Evolutionary conservation across 2,329 filamentous ascomycete species (phyloP).

Genomic region (Dothiorella sarmentorum): DNA sequence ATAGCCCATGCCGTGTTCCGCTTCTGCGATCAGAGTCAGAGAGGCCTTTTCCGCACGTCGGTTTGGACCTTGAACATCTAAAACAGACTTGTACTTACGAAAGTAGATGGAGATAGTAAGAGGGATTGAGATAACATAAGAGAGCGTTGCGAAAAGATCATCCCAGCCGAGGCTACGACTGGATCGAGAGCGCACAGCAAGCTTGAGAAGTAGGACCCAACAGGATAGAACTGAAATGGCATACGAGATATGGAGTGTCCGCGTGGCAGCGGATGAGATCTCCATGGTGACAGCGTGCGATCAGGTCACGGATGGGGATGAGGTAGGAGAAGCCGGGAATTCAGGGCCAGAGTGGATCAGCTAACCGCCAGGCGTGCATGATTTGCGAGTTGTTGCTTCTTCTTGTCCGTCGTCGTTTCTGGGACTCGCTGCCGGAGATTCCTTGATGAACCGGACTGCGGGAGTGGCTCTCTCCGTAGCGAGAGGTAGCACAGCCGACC

Average conservation of each 20-base stretch:
- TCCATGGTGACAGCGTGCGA: background rate
- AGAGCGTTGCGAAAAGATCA: background rate
- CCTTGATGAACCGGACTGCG: background rate
- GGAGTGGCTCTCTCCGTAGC: background rate
- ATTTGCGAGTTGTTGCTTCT: background rate
- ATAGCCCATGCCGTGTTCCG: slow-evolving; percentile 31
- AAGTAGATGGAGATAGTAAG: background rate
- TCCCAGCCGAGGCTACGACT: background rate
- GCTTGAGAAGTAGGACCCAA: background rate
- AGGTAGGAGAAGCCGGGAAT: background rate
- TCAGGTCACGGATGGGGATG: background rate
- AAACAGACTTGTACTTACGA: background rate
- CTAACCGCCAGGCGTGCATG: background rate
- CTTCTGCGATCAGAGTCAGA: slow-evolving; percentile 20
- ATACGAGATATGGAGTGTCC: background rate
- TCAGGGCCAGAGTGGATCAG: too few species aligned
- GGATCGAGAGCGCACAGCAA: background rate
- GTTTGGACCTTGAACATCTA: background rate
- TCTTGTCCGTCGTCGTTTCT: background rate
- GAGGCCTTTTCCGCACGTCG: too few species aligned
- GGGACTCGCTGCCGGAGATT: background rate
- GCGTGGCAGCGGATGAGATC: background rate
- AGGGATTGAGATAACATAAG: background rate
- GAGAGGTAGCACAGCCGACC: too few species aligned
- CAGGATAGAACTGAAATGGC: background rate